A percentile compares a stretch with the other conserved stretches of the same genome.
Evolutionary conservation across 75 land plant genomes (phyloP).

Genomic region (Cryptomeria japonica): DNA sequence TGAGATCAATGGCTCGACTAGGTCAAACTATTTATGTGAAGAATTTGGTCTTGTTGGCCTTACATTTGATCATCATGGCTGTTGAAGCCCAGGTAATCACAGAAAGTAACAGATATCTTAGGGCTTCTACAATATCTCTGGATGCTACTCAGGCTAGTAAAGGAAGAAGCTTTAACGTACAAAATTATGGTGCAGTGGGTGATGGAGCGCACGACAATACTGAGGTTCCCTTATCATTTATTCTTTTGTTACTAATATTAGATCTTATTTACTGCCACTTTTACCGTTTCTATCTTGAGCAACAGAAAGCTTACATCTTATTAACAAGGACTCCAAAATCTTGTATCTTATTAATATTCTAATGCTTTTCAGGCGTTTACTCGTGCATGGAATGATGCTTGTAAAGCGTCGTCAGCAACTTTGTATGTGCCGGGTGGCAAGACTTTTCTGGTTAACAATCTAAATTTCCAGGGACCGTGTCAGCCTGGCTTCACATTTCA

Average conservation of each 20-base stretch:
- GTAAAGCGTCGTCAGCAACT: background rate
- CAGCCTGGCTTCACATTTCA: background rate
- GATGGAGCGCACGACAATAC: background rate
- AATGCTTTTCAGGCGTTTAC: background rate
- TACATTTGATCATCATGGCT: too few species aligned
- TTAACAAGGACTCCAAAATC: background rate
- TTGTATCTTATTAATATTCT: background rate
- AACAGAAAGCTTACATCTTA: too few species aligned
- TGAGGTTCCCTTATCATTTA: background rate
- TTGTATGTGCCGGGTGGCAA: background rate
- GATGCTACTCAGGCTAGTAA: too few species aligned
- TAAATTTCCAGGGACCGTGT: constrained; percentile 3
- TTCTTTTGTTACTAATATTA: background rate
- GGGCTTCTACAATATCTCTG: too few species aligned
- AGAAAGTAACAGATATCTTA: too few species aligned
- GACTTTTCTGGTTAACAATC: background rate
- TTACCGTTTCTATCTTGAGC: too few species aligned
- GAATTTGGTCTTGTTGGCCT: too few species aligned
- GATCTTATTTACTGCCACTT: background rate
- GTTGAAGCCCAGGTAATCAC: too few species aligned
- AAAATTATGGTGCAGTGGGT: background rate
- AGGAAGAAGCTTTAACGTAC: background rate
- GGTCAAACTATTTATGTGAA: too few species aligned
- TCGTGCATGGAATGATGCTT: background rate
- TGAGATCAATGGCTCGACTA: too few species aligned